Evolutionary conservation across 1,284 basidiomycete species (phyloP).

Genomic region (Cryptococcus deneoformans): DNA sequence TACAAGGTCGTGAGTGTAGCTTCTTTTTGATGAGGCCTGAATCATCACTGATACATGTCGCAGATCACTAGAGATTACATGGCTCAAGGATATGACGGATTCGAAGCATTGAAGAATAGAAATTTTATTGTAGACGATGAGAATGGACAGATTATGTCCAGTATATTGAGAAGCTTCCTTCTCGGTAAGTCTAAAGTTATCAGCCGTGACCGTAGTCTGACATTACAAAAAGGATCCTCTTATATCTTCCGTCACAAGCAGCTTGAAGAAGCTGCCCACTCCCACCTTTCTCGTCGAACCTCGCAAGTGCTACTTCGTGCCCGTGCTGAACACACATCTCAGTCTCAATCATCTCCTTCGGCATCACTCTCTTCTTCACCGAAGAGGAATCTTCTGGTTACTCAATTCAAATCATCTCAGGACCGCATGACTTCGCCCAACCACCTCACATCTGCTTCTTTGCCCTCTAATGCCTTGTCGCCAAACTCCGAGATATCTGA

Average conservation of each 20-base stretch:
- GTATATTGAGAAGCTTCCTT: slow-evolving; percentile 78
- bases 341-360: slow-evolving; percentile 13
- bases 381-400: slow-evolving; percentile 1
- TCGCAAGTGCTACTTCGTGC: slow-evolving; percentile 32
- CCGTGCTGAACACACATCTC: slow-evolving; percentile 15
- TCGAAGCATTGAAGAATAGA: slow-evolving; percentile 64
- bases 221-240: slow-evolving; percentile 31
- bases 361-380: slow-evolving; percentile 24
- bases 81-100: slow-evolving; percentile 68
- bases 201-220: neutral
- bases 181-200: slow-evolving; percentile 59
- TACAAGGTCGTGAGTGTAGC: slow-evolving; percentile 65
- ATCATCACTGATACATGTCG: neutral
- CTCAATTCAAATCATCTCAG: neutral
- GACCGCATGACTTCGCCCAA: neutral
- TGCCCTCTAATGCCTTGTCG: neutral
- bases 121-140: slow-evolving; percentile 79
- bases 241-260: slow-evolving; percentile 51
- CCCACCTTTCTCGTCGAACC: slow-evolving; percentile 38
- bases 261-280: slow-evolving; percentile 33
- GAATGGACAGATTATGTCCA: slow-evolving; percentile 74
- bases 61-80: slow-evolving; percentile 51
- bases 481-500: slow-evolving; percentile 3
- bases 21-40: neutral
- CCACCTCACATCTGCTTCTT: neutral